phyloP scores from a whole-genome alignment of 2,329 filamentous ascomycete genomes.

The Emmonsiellopsis sp. region DNA sequence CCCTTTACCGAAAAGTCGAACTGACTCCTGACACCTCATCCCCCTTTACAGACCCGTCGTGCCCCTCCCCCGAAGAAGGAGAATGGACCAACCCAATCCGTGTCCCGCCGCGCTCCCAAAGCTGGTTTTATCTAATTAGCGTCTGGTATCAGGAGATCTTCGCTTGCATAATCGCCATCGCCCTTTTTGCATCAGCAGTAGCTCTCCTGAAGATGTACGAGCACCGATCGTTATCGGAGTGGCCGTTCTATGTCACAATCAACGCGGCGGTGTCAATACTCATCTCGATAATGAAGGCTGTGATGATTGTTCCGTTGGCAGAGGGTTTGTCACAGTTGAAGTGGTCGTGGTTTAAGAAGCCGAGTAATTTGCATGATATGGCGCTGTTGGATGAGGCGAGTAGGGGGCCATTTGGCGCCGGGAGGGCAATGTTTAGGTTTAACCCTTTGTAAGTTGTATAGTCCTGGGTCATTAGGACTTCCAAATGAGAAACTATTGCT shows the following conservation, averaged over 20 bases:
- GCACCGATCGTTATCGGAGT: conserved; percentile 10
- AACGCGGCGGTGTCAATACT: conserved; percentile 26
- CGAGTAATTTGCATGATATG: conserved; percentile 22
- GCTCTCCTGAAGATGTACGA: neutral
- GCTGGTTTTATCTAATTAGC: neutral
- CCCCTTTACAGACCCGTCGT: too few species aligned
- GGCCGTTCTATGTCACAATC: conserved; percentile 24
- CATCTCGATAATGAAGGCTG: conserved; percentile 21
- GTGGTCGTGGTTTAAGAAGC: conserved; percentile 25
- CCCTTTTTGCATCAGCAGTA: neutral
- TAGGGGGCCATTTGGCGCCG: conserved; percentile 22
- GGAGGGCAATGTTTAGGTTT: conserved; percentile 19
- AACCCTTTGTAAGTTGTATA: conserved; percentile 16
- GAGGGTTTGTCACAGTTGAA: conserved; percentile 26
- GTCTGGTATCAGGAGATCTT: neutral
- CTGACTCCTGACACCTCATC: too few species aligned
- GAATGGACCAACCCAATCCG: too few species aligned
- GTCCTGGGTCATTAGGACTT: neutral
- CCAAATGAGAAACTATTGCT: neutral
- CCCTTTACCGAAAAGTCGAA: too few species aligned
- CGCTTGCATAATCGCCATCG: neutral
- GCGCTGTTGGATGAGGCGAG: conserved; percentile 25
- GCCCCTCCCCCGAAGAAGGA: too few species aligned
- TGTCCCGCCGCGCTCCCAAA: neutral
- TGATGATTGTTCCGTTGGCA: conserved; percentile 21